Evolutionary conservation across 495 filamentous ascomycete genomes (phyloP), one percentile per base, ranked within the genome.

Genomic region (Pseudevernia furfuracea): DNA sequence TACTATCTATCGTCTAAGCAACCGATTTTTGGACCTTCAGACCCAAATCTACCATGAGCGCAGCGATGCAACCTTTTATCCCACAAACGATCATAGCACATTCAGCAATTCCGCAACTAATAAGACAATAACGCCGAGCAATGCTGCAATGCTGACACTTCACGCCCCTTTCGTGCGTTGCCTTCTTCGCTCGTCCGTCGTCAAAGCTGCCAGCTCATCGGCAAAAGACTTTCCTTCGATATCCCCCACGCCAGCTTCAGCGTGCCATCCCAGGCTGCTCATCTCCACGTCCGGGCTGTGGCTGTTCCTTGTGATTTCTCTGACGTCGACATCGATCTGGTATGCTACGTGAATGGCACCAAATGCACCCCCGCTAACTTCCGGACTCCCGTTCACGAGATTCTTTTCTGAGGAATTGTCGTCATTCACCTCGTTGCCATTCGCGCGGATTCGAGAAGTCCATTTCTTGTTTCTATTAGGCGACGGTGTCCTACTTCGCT

Each of bases 271-370:
- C 23, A 65, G 43, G 11, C 21, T 59, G 6, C 30, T 36, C 36
- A 63, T 23, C 30, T 67, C 68, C 8, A 65, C 17, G 23, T 60
- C 55, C 32, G 37, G 46, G 32, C 37, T 56, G 6, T 28, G 59
- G 11, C 58, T 39, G 14, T 23, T 25, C 23, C 28, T 19, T 21
- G 21, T 30, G 25, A 32, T 8, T 58, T 75, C 72, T 0, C 73
- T 77, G 34, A 83, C 74, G 63, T 84, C 81, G 23, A 85, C 75
- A 23, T 78, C 74, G 39, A 82, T 78, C 65, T 82, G 80, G 59
- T 80, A 81, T 43, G 75, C 80, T 34, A 83, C 80, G 64, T 82
- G 77, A 67, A 84, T 86, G 56, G 80, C 80, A 11, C 80, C 74
- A 32, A 80, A 71, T 1, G 73, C 6, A 21, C 28, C 30, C 30